Base-by-base conservation (phyloP, 2,329 filamentous ascomycete species). In the Aulographum hederae region DNA sequence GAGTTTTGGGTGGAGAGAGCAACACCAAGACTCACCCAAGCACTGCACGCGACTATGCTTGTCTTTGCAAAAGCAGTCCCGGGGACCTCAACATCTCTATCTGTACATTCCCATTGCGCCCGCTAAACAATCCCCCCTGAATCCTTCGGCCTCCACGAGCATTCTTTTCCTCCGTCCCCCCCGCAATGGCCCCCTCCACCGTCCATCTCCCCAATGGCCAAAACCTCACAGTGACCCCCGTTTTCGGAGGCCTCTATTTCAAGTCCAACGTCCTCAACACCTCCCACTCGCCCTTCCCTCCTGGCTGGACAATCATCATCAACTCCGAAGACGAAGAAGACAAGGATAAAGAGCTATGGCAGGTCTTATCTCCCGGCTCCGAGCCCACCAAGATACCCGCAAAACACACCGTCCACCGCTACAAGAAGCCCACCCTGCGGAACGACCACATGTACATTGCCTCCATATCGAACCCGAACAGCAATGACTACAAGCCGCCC, bases 181-280 rank as follows among this genome's bases (percentile, higher is more conserved):
- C n/a, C 39, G 34, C 33, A 32, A 61, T 61, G 51, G 46, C 56
- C 15, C 56, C 53, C 30, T 52, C 56, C 18, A 46, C 67, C 29
- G 62, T 85, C 37, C 69, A 78, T 51, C 63, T 95, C 42, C 86
- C 86, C 30, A 91, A 94, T 56, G 86, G 85, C 46, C 81, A 89
- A 56, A 75, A 66, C 40, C 68, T 89, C 46, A 77, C 74, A 3
- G 78, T 92, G 19, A 73, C 72, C 11, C 79, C 84, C 1, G 81
- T 93, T 17, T 94, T 93, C 50, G 82, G 79, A n/a, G 86, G 86
- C 19, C 65, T 89, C 34, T 80, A 76, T 45, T 94, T 94, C 71
- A 89, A 85, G 51, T 70, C 74, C 35, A 77, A 81, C 47, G 77
- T 89, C 38, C 58, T 80, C 39, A 77, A 67, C 45, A 60, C 65